These are phyloP conservation scores for Panellus pusillus DNA, from an alignment of 768 basidiomycete species.

Conservation along the genomic window DNA sequence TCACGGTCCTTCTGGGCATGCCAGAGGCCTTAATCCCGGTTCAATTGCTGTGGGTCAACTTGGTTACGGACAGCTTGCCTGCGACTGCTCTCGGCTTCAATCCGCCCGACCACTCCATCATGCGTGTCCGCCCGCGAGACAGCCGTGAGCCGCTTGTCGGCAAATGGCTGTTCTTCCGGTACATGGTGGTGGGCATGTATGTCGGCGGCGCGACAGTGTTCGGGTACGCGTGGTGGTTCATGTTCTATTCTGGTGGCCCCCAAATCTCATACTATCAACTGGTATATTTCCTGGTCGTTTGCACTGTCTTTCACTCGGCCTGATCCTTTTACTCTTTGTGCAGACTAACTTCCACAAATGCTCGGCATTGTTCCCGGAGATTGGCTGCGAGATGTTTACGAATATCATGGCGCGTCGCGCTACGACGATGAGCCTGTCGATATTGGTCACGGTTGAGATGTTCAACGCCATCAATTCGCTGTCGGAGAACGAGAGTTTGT, in stretches of 20 bases:
- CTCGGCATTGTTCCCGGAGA: constrained; percentile 74
- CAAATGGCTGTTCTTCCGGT: constrained; percentile 94
- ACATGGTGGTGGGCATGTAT: constrained; percentile 90
- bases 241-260: constrained; percentile 86
- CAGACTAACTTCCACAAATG: constrained; percentile 98
- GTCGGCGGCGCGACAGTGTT: constrained; percentile 95
- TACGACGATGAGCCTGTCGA: constrained; percentile 95
- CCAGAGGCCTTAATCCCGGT: constrained; percentile 98
- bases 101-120: constrained; percentile 94
- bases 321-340: neutral
- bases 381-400: constrained; percentile 96
- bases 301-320: neutral
- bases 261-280: constrained; percentile 93
- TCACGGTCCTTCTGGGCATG: constrained; percentile 97
- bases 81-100: constrained; percentile 98
- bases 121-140: constrained; percentile 90
- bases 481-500: constrained; percentile 93
- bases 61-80: constrained; percentile 95
- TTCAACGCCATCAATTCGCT: constrained; percentile 98
- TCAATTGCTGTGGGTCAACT: constrained; percentile 97
- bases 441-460: constrained; percentile 95
- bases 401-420: constrained; percentile 83
- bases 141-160: constrained; percentile 90
- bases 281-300: constrained; percentile 48
- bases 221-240: constrained; percentile 99